These are phyloP conservation scores for Myxozyma neglecta DNA, from an alignment of 805 yeast species.

Conservation along the genomic window DNA sequence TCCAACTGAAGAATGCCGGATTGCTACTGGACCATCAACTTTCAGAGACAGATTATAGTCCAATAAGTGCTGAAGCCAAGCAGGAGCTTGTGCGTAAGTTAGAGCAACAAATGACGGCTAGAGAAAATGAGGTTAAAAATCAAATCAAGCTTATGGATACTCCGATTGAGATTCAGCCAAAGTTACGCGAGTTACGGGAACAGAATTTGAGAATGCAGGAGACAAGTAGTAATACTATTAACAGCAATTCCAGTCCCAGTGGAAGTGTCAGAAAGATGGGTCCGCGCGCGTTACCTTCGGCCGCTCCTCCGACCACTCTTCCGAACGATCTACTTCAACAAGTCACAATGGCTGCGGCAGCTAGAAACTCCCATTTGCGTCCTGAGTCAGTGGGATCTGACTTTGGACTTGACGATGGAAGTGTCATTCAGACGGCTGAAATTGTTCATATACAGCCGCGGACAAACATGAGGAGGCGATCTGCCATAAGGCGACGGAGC, in stretches of 20 bases:
- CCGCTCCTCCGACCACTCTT: not conserved
- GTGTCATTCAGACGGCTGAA: not conserved
- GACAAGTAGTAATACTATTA: not conserved
- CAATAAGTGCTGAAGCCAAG: slow-evolving; percentile 11
- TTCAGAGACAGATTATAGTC: slow-evolving; percentile 5
- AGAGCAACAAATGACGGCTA: slow-evolving; percentile 35
- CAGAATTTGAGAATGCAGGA: slow-evolving; percentile 63
- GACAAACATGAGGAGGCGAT: not conserved
- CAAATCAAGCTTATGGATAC: slow-evolving; percentile 46
- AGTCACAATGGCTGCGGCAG: slow-evolving; percentile 1
- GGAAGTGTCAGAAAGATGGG: slow-evolving; percentile 5
- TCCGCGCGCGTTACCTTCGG: slow-evolving; percentile 2
- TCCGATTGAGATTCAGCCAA: slow-evolving; percentile 70
- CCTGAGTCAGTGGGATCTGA: not conserved
- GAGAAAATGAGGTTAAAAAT: slow-evolving; percentile 45
- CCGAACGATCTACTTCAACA: slow-evolving; percentile 7
- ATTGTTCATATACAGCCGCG: not conserved
- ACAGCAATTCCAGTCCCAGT: not conserved
- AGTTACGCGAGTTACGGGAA: slow-evolving; percentile 71
- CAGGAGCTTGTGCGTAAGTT: slow-evolving; percentile 14
- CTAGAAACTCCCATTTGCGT: not conserved
- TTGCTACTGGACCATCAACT: not conserved
- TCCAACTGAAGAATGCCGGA: slow-evolving; percentile 52
- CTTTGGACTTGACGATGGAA: not conserved
- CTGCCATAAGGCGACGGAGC: slow-evolving; percentile 7